These are phyloP conservation scores for Toxoplasma gondii DNA, from an alignment of 169 alveolate genomes.

Conservation along the genomic window DNA sequence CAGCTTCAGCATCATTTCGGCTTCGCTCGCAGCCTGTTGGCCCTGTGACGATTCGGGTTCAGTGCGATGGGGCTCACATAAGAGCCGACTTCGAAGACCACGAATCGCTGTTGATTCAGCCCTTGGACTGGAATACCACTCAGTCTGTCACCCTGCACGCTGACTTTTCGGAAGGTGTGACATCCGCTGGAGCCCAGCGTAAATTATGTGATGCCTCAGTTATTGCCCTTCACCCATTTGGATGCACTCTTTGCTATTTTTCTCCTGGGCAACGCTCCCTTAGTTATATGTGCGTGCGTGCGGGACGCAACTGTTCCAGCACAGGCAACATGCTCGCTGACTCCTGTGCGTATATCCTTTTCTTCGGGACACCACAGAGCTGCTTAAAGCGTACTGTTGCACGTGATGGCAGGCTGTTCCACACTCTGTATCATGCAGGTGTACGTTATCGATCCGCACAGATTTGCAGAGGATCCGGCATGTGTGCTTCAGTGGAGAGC, in stretches of 20 bases:
- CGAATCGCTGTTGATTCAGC: not conserved
- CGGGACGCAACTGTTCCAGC: too few relatives aligned
- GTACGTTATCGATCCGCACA: too few relatives aligned
- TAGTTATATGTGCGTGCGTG: too few relatives aligned
- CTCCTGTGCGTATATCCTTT: too few relatives aligned
- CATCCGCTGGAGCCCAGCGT: not conserved
- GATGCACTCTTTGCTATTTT: not conserved
- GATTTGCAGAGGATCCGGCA: too few relatives aligned
- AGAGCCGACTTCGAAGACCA: not conserved
- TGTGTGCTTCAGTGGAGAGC: too few relatives aligned
- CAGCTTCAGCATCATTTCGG: not conserved
- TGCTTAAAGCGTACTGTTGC: too few relatives aligned
- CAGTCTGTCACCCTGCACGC: not conserved
- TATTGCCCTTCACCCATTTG: not conserved
- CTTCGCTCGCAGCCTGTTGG: not conserved
- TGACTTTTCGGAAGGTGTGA: not conserved
- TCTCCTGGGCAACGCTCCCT: too few relatives aligned
- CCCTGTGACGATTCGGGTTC: not conserved
- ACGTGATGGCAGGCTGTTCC: too few relatives aligned
- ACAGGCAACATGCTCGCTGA: too few relatives aligned
- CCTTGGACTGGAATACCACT: not conserved
- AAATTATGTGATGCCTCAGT: not conserved
- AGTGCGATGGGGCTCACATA: conserved; percentile 22
- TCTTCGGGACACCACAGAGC: too few relatives aligned
- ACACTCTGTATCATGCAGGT: too few relatives aligned